Percentiles rank a stretch among this genome's conserved stretches.
phyloP scores from a whole-genome alignment of 2,329 filamentous ascomycete species.

The Beauveria sp. region DNA sequence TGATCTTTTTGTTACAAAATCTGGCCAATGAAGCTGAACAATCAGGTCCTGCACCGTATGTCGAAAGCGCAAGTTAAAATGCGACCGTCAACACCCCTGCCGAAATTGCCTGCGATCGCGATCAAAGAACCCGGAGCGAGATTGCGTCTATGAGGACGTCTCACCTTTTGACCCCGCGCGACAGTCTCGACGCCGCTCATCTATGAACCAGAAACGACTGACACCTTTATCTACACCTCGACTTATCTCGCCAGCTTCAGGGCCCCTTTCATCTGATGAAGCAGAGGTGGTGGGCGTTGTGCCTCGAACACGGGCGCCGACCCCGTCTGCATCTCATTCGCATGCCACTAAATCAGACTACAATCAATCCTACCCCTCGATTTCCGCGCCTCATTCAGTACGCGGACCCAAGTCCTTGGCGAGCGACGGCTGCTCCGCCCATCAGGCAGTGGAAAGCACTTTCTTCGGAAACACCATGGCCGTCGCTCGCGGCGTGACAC shows the following conservation, averaged over 20 bases:
- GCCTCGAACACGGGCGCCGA: background rate
- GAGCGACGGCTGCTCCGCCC: slow-evolving; percentile 14
- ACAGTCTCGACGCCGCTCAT: background rate
- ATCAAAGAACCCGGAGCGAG: slow-evolving; percentile 21
- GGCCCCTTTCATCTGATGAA: background rate
- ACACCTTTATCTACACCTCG: background rate
- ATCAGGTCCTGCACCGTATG: slow-evolving; percentile 34
- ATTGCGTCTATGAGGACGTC: slow-evolving; percentile 25
- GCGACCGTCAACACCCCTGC: slow-evolving; percentile 33
- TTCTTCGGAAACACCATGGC: slow-evolving; percentile 24
- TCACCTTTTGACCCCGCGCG: background rate
- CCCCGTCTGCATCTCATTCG: background rate
- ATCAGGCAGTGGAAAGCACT: slow-evolving; percentile 29
- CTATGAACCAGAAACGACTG: background rate
- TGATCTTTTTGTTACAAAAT: no score
- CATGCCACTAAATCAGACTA: background rate
- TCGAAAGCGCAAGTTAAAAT: slow-evolving; percentile 34
- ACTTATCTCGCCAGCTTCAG: background rate
- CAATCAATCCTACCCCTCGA: slow-evolving; percentile 26
- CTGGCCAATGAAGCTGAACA: background rate
- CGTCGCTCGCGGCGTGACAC: slow-evolving; percentile 35
- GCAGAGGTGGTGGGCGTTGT: background rate
- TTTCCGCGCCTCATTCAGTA: slow-evolving; percentile 35
- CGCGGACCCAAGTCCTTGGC: background rate
- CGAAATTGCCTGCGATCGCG: slow-evolving; percentile 28